Evolutionary conservation across 2,329 filamentous ascomycete genomes (phyloP), one percentile per base, ranked within the genome.

Genomic region (Colletotrichum cuscutae): DNA sequence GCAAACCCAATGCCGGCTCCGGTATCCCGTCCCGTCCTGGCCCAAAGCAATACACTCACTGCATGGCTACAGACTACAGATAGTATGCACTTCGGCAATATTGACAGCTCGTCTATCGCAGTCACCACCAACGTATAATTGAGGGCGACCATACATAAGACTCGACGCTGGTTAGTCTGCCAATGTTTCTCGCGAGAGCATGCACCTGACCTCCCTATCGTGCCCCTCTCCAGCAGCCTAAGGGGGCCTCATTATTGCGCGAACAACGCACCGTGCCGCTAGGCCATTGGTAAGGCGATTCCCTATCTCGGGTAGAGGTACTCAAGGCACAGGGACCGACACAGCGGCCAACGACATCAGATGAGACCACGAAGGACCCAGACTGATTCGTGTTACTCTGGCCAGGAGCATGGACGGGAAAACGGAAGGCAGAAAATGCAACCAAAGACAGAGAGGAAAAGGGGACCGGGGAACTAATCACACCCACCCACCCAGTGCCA

Each of bases 351-450:
- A 53, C 35, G 53, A 8, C 42, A 68, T 53, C 52, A 57, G 35
- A 58, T 24, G 57, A 57, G 57, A 49, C 49, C 28, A 19, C 56
- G 30, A 28, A 32, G 52, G 52, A 46, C 49, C 52, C 53, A 32
- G 53, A 59, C 59, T 64, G 58, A 69, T 58, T 72, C 69, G 37
- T 64, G 65, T 68, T 30, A 30, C 57, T 32, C 5, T 42, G 15
- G 15, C 6, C 37, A 3, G 37, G 11, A 35, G 37, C 37, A 19
- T 26, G 13, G 11, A n/a, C 64, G 30, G 42, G 46, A 58, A 24
- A 57, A 24, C 26, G 53, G 28, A 54, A 35, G 57, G 22, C 58
- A 42, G 46, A 46, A 46, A 59, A 37, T n/a, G 30, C 52, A 32
- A n/a, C 37, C 19, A 68, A 26, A 24, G 13, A 53, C 15, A 19